A percentile compares a stretch with the other conserved stretches of the same genome.
phyloP scores from a whole-genome alignment of 2,329 filamentous ascomycete species.

The Nemania serpens region DNA sequence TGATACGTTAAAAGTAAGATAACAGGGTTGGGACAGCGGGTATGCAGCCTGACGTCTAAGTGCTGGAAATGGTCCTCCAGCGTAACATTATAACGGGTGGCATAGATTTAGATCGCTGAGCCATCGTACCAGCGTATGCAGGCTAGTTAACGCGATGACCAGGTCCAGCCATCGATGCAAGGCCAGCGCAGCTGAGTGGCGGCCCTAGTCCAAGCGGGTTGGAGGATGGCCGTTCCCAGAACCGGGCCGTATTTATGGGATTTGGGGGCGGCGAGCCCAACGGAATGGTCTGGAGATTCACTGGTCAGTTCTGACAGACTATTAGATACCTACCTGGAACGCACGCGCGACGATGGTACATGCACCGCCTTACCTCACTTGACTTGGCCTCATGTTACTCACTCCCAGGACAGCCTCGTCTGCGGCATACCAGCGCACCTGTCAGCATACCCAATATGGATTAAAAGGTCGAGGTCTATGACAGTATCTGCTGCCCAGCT shows the following conservation, averaged over 20 bases:
- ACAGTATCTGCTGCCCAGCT: background rate
- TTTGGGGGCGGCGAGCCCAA: slow-evolving; percentile 39
- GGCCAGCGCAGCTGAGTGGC: slow-evolving; percentile 40
- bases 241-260: slow-evolving; percentile 25
- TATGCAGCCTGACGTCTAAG: slow-evolving; percentile 32
- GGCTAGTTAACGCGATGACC: slow-evolving; percentile 31
- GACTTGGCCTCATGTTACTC: slow-evolving; percentile 32
- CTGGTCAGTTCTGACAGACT: slow-evolving; percentile 32
- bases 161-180: slow-evolving; percentile 42
- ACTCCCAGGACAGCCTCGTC: slow-evolving; percentile 29
- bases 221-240: slow-evolving; percentile 24
- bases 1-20: slow-evolving; percentile 16
- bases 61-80: slow-evolving; percentile 26
- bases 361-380: slow-evolving; percentile 40
- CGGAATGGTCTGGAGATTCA: slow-evolving; percentile 36
- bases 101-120: slow-evolving; percentile 30
- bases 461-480: slow-evolving; percentile 9
- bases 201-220: slow-evolving; percentile 23
- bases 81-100: slow-evolving; percentile 29
- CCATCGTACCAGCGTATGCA: slow-evolving; percentile 32
- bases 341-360: slow-evolving; percentile 27
- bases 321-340: background rate
- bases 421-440: slow-evolving; percentile 7
- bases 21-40: slow-evolving; percentile 20
- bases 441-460: slow-evolving; percentile 10